A percentile compares a stretch with the other conserved stretches of the same genome.
phyloP scores from a whole-genome alignment of 257 asterid genomes.

The Przewalskia tangutica region DNA sequence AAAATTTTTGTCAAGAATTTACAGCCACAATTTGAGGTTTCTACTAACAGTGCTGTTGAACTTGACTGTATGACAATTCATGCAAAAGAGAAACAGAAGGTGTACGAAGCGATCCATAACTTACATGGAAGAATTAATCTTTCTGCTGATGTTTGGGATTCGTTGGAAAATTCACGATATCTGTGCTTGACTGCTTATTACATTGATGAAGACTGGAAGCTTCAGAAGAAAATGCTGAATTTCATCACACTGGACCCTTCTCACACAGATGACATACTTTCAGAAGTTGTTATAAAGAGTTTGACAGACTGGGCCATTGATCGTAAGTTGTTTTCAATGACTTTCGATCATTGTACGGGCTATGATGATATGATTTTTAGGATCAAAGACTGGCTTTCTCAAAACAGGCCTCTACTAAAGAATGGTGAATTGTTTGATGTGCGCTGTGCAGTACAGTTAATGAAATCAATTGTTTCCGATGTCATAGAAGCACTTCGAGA shows the following conservation, averaged over 20 bases:
- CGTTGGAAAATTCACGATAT: conserved; percentile 50
- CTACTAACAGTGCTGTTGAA: conserved; percentile 49
- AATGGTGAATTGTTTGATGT: conserved; percentile 71
- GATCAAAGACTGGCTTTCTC: conserved; percentile 72
- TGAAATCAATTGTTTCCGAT: conserved; percentile 64
- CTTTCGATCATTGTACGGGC: conserved; percentile 62
- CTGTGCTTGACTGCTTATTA: conserved; percentile 71
- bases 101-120: conserved; percentile 49
- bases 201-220: conserved; percentile 76
- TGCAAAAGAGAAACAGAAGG: conserved; percentile 66
- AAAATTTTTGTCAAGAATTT: conserved; percentile 72
- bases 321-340: conserved; percentile 73
- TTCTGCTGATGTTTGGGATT: conserved; percentile 71
- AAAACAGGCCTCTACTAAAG: conserved; percentile 56
- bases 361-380: conserved; percentile 55
- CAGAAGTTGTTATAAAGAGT: conserved; percentile 68
- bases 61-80: conserved; percentile 65
- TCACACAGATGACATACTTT: conserved; percentile 59
- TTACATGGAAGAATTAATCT: conserved; percentile 66
- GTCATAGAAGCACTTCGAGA: conserved; percentile 49
- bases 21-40: conserved; percentile 82
- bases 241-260: conserved; percentile 57
- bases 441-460: conserved; percentile 59
- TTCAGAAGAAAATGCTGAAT: conserved; percentile 75
- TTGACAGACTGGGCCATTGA: conserved; percentile 72